Conservation (phyloP, 78 protist genomes). For the Andalucia godoyi region DNA sequence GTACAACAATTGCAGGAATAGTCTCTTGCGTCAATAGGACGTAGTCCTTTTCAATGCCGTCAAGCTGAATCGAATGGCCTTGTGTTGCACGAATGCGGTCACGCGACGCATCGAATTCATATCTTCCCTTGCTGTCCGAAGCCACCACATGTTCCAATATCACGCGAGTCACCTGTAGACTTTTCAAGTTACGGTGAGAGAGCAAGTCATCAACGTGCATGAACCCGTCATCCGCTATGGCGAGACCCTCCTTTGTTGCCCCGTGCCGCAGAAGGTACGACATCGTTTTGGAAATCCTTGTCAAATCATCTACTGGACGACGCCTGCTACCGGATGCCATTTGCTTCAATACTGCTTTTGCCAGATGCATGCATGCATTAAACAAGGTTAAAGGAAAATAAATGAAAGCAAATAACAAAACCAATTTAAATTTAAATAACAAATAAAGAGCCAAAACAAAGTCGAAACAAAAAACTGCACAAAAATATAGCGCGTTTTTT, state of each 20-base stretch:
- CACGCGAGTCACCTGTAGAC: no score
- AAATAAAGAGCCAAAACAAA: no score
- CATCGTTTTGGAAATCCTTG: background rate
- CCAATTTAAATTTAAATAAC: no score
- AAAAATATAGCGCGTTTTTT: no score
- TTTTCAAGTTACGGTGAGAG: background rate
- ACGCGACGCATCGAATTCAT: background rate
- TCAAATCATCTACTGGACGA: no score
- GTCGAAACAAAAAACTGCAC: no score
- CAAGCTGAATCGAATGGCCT: slow-evolving; percentile 26
- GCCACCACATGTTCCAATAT: background rate
- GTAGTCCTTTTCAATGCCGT: background rate
- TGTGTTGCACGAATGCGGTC: slow-evolving; percentile 31
- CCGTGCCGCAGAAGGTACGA: slow-evolving; percentile 11
- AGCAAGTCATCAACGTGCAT: background rate
- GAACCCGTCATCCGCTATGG: slow-evolving; percentile 3
- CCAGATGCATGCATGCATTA: no score
- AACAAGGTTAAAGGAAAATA: no score
- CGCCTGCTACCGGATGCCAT: no score
- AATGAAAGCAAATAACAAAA: no score
- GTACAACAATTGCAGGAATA: slow-evolving; percentile 17
- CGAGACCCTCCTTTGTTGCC: background rate
- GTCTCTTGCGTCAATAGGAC: background rate
- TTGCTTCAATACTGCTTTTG: no score
- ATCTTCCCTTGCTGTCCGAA: slow-evolving; percentile 8